These are phyloP conservation scores for Yueomyces sp. DNA, from an alignment of 805 yeast species.

Conservation along the genomic window DNA sequence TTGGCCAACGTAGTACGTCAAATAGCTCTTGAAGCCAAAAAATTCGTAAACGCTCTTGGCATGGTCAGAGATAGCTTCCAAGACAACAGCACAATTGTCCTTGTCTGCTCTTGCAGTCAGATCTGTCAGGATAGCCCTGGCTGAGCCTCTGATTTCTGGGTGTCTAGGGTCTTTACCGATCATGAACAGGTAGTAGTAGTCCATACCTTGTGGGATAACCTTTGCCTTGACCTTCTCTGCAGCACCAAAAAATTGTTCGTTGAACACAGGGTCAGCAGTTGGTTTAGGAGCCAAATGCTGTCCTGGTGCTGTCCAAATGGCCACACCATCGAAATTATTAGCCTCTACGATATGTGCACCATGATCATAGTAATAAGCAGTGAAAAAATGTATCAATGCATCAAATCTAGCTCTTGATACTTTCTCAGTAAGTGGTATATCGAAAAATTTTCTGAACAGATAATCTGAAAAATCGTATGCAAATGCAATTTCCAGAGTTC, in stretches of 20 bases:
- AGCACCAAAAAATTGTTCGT: slow-evolving; percentile 18
- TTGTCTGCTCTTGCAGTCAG: slow-evolving; percentile 20
- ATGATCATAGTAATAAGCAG: slow-evolving; percentile 13
- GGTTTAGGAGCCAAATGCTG: slow-evolving; percentile 11
- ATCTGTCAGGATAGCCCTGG: slow-evolving; percentile 18
- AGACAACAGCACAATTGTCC: slow-evolving; percentile 19
- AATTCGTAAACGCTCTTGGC: slow-evolving; percentile 24
- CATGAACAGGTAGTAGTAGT: slow-evolving; percentile 21
- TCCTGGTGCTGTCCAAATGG: slow-evolving; percentile 20
- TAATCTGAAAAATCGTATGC: slow-evolving; percentile 15
- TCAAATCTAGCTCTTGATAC: slow-evolving; percentile 14
- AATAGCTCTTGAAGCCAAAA: slow-evolving; percentile 21
- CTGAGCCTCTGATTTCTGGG: slow-evolving; percentile 19
- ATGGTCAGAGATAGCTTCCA: slow-evolving; percentile 23
- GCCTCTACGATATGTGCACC: slow-evolving; percentile 23
- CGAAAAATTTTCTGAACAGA: slow-evolving; percentile 19
- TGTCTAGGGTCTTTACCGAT: slow-evolving; percentile 22
- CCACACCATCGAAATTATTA: slow-evolving; percentile 23
- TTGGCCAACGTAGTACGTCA: slow-evolving; percentile 19
- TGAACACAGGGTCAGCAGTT: slow-evolving; percentile 19
- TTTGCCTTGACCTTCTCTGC: slow-evolving; percentile 9
- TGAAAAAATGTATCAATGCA: slow-evolving; percentile 14
- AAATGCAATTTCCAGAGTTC: slow-evolving; percentile 19
- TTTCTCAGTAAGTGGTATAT: slow-evolving; percentile 12
- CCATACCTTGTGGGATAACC: slow-evolving; percentile 17